phyloP scores from a whole-genome alignment of 768 basidiomycete species.

The Lentinula guzmanii region DNA sequence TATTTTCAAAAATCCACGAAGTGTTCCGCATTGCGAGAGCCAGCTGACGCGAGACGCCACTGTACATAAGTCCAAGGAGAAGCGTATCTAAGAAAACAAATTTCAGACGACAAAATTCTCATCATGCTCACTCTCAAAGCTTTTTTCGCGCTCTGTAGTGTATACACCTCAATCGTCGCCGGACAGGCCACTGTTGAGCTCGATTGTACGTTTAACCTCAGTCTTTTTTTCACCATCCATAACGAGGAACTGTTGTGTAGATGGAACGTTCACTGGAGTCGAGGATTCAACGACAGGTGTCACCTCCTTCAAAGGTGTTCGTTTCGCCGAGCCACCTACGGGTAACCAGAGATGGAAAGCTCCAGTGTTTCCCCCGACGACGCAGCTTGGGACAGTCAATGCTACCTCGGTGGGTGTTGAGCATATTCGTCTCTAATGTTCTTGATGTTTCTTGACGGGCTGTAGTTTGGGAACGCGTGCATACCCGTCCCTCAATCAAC shows the following conservation, averaged over 20 bases:
- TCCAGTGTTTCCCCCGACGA: constrained; percentile 31
- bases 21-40: background rate
- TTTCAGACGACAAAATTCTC: background rate
- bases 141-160: background rate
- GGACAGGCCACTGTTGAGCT: background rate
- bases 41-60: background rate
- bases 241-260: constrained; percentile 11
- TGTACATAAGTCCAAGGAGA: background rate
- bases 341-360: constrained; percentile 35
- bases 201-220: background rate
- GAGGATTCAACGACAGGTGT: constrained; percentile 23
- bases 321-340: constrained; percentile 36
- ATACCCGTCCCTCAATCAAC: constrained; percentile 24
- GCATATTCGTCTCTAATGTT: background rate
- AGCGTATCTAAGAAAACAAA: background rate
- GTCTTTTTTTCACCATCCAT: background rate
- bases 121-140: background rate
- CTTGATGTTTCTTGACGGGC: background rate
- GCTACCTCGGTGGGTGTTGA: constrained; percentile 24
- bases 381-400: constrained; percentile 28
- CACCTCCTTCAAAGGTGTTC: constrained; percentile 33
- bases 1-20: background rate
- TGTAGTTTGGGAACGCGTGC: constrained; percentile 29
- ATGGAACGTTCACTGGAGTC: constrained; percentile 31
- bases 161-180: background rate